phyloP scores from a whole-genome alignment of 176 grass and related monocot species.

The Pharus latifolius region DNA sequence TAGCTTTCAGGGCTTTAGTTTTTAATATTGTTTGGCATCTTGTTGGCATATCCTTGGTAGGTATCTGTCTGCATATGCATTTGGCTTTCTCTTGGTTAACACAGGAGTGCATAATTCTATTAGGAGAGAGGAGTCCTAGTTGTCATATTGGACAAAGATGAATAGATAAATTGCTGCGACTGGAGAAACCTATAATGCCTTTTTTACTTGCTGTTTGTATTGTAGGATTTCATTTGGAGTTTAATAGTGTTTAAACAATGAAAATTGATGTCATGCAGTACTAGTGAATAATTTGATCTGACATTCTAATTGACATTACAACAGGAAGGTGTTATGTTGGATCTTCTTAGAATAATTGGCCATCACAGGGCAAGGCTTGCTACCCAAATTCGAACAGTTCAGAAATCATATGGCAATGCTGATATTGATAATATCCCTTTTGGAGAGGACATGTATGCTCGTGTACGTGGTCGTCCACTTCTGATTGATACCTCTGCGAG shows the following conservation, averaged over 20 bases:
- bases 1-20: too few relatives aligned
- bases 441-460: constrained; percentile 64
- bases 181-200: neutral
- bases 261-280: neutral
- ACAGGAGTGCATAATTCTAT: too few relatives aligned
- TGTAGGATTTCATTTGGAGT: neutral
- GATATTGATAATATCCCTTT: constrained; percentile 89
- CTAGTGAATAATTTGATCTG: neutral
- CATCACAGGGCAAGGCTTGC: constrained; percentile 94
- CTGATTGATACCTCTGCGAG: constrained; percentile 67
- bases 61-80: too few relatives aligned
- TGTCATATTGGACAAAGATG: too few relatives aligned
- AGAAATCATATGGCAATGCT: constrained; percentile 89
- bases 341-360: constrained; percentile 95
- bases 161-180: too few relatives aligned
- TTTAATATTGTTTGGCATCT: too few relatives aligned
- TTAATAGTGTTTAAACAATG: neutral
- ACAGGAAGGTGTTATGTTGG: constrained; percentile 92
- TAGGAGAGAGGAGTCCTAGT: too few relatives aligned
- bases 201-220: neutral
- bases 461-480: constrained; percentile 43
- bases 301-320: constrained; percentile 21
- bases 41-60: too few relatives aligned
- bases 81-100: too few relatives aligned
- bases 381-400: constrained; percentile 95